Evolutionary conservation across 2,329 filamentous ascomycete genomes (phyloP).

Genomic region (Endothia cerciana): DNA sequence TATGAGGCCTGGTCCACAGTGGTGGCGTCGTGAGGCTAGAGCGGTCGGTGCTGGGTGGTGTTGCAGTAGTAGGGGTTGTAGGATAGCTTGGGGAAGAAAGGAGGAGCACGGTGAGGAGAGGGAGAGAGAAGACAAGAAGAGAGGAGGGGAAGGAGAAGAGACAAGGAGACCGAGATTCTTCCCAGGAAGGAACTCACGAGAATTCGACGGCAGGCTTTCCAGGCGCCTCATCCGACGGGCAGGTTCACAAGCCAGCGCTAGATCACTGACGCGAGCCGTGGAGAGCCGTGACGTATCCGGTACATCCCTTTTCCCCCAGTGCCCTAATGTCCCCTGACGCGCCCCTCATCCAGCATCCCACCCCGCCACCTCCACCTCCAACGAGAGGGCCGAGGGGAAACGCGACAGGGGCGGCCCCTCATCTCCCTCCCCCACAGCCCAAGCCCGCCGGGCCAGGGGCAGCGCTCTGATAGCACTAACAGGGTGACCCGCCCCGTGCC

Average conservation of each 20-base stretch:
- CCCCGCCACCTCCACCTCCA: too few relatives aligned
- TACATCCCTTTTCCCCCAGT: not conserved
- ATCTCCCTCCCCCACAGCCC: slow-evolving; percentile 6
- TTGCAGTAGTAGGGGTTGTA: not conserved
- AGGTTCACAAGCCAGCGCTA: slow-evolving; percentile 2
- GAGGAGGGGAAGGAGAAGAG: slow-evolving; percentile 4
- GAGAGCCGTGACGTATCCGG: not conserved
- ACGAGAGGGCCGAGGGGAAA: slow-evolving; percentile 17
- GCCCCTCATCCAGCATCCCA: not conserved
- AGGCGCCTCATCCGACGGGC: slow-evolving; percentile 5
- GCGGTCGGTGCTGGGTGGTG: not conserved
- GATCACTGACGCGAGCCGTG: slow-evolving; percentile 8
- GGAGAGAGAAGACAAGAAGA: slow-evolving; percentile 7
- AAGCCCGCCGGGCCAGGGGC: not conserved
- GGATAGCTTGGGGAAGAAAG: not conserved
- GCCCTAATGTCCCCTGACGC: not conserved
- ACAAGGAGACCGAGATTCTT: slow-evolving; percentile 15
- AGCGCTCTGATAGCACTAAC: slow-evolving; percentile 4
- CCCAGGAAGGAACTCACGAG: slow-evolving; percentile 30
- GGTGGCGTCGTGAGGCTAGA: not conserved
- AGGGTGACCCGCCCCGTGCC: slow-evolving; percentile 15
- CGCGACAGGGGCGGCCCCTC: slow-evolving; percentile 2
- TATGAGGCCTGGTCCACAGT: not conserved
- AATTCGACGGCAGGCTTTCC: slow-evolving; percentile 23
- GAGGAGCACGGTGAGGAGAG: not conserved